Conservation (phyloP, 805 yeast genomes). For the Ogataea siamensis region DNA sequence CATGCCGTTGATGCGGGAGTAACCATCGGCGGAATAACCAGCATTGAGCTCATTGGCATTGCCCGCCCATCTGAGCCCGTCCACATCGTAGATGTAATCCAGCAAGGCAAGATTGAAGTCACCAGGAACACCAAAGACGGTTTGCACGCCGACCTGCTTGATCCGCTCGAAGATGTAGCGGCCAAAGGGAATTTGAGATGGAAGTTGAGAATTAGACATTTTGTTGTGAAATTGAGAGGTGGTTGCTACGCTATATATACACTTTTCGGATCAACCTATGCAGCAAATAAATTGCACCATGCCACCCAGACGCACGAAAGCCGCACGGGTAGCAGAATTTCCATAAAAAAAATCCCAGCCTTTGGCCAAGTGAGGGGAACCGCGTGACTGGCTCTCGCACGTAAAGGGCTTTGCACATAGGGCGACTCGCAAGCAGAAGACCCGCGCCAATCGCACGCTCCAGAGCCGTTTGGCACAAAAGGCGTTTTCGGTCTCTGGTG, state of each 20-base stretch:
- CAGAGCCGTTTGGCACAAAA: not conserved
- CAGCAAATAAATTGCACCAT: constrained; percentile 8
- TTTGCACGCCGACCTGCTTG: constrained; percentile 65
- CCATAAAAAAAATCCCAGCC: not conserved
- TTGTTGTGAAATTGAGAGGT: not conserved
- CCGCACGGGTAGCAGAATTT: constrained; percentile 8
- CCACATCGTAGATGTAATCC: constrained; percentile 72
- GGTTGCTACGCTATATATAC: constrained; percentile 1
- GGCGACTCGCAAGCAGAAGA: too few relatives aligned
- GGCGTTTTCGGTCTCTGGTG: not conserved
- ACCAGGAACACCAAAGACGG: constrained; percentile 80
- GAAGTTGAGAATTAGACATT: constrained; percentile 13
- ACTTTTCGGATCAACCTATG: constrained; percentile 1
- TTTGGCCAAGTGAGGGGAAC: constrained; percentile 3
- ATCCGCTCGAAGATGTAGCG: constrained; percentile 76
- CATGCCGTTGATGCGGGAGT: constrained; percentile 76
- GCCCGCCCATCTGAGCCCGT: constrained; percentile 84
- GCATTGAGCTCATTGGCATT: constrained; percentile 89
- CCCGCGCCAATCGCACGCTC: too few relatives aligned
- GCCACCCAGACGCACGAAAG: constrained; percentile 10
- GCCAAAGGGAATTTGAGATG: constrained; percentile 58
- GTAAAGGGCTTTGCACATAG: too few relatives aligned
- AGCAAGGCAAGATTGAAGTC: constrained; percentile 73
- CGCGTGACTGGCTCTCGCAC: too few relatives aligned
- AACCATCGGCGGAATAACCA: constrained; percentile 86